These are phyloP conservation scores for Fusarium bactridioides DNA, from an alignment of 2,329 filamentous ascomycete species.

Conservation along the genomic window DNA sequence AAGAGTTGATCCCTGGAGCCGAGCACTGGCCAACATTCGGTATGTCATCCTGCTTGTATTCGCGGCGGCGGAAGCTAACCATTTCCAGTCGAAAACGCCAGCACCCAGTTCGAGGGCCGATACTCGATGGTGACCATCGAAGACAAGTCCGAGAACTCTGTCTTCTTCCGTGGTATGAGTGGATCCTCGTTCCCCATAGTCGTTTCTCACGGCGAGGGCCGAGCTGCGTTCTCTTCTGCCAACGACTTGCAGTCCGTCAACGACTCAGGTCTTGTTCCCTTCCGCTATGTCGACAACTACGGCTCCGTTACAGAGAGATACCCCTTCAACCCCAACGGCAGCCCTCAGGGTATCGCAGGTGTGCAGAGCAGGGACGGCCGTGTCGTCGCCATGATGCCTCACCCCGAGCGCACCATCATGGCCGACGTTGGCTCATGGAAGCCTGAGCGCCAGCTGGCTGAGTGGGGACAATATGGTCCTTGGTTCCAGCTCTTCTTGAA, in stretches of 20 bases:
- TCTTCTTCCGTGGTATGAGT: constrained; percentile 40
- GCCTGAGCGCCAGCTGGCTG: constrained; percentile 62
- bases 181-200: constrained; percentile 42
- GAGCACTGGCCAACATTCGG: constrained; percentile 66
- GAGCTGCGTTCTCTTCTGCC: constrained; percentile 72
- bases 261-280: constrained; percentile 72
- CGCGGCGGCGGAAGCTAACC: neutral
- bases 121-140: constrained; percentile 40
- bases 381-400: constrained; percentile 90
- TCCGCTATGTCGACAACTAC: constrained; percentile 86
- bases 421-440: constrained; percentile 80
- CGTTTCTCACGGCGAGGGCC: constrained; percentile 65
- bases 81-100: constrained; percentile 71
- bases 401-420: constrained; percentile 89
- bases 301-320: constrained; percentile 80
- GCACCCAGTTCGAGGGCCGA: constrained; percentile 42
- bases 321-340: constrained; percentile 88
- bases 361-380: constrained; percentile 80
- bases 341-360: constrained; percentile 80
- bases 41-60: constrained; percentile 6
- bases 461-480: constrained; percentile 84
- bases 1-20: constrained; percentile 41
- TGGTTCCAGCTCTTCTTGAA: constrained; percentile 90
- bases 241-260: constrained; percentile 63
- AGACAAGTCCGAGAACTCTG: constrained; percentile 37